These are phyloP conservation scores for Acacia confusa DNA, from an alignment of 306 rosid species.

Conservation along the genomic window DNA sequence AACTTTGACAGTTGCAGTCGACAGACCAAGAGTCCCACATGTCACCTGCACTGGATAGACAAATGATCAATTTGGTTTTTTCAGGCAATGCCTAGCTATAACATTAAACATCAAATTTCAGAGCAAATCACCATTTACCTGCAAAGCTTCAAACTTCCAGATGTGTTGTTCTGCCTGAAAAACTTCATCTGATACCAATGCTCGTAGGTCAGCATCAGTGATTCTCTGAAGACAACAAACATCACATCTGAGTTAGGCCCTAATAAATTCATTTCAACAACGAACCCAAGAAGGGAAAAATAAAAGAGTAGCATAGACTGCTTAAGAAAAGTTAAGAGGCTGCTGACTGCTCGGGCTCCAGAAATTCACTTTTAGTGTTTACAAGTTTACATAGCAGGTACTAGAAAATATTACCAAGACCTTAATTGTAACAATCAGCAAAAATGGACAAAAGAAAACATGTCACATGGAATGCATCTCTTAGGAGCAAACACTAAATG, in stretches of 20 bases:
- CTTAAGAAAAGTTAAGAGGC: neutral
- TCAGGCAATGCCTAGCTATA: neutral
- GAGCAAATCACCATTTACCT: conserved; percentile 51
- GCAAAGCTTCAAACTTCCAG: conserved; percentile 86
- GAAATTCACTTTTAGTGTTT: neutral
- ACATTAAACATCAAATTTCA: conserved; percentile 20
- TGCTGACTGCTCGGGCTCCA: neutral
- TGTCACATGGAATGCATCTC: neutral
- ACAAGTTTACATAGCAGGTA: neutral
- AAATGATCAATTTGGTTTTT: conserved; percentile 5
- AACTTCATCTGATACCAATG: conserved; percentile 91
- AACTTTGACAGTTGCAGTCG: conserved; percentile 92
- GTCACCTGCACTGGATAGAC: conserved; percentile 51
- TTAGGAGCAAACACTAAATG: neutral
- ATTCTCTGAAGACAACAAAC: conserved; percentile 52
- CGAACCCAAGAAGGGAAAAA: neutral
- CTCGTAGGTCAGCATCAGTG: conserved; percentile 93
- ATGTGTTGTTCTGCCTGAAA: conserved; percentile 79
- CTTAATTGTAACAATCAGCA: neutral
- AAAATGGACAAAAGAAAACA: neutral
- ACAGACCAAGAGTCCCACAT: conserved; percentile 88
- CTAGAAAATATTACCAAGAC: neutral
- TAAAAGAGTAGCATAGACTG: neutral
- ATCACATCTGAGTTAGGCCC: neutral
- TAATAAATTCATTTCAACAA: neutral